Evolutionary conservation across 2,329 filamentous ascomycete species (phyloP).

Genomic region (Phyllosticta citrichinensis): DNA sequence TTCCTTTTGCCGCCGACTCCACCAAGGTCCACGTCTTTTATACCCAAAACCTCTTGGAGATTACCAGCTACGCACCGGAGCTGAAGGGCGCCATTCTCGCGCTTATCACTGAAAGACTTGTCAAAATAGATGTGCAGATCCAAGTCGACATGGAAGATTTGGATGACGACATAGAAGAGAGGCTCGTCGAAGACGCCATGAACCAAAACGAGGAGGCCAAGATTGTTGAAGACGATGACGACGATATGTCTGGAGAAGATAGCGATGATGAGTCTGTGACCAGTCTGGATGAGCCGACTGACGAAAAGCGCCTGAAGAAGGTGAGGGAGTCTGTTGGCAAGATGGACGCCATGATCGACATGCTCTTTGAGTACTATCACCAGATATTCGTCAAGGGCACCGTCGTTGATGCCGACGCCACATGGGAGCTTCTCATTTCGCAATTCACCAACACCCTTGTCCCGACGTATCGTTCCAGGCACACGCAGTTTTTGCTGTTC

Average conservation of each 20-base stretch:
- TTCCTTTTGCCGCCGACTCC: conserved; percentile 67
- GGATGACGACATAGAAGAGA: conserved; percentile 75
- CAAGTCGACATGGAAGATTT: conserved; percentile 88
- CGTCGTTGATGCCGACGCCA: conserved; percentile 47
- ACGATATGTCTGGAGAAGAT: conserved; percentile 34
- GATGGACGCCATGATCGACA: conserved; percentile 81
- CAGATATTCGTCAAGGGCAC: conserved; percentile 60
- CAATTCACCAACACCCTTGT: conserved; percentile 85
- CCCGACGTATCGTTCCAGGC: conserved; percentile 81
- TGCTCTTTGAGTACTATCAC: conserved; percentile 75
- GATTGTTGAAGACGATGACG: conserved; percentile 44
- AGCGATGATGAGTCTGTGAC: conserved; percentile 53
- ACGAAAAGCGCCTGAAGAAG: conserved; percentile 52
- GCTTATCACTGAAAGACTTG: conserved; percentile 72
- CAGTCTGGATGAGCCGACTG: conserved; percentile 54
- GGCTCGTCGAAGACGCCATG: conserved; percentile 49
- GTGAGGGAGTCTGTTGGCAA: conserved; percentile 79
- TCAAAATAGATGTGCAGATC: conserved; percentile 93
- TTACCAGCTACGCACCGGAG: conserved; percentile 69
- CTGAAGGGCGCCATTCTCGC: conserved; percentile 72
- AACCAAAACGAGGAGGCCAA: conserved; percentile 13
- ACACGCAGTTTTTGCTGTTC: conserved; percentile 92
- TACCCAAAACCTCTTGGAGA: conserved; percentile 68
- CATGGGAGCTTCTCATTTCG: conserved; percentile 69
- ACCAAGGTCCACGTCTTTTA: conserved; percentile 78